Conservation (phyloP, 2,329 filamentous ascomycete species). For the Hymenoscyphus occultus region DNA sequence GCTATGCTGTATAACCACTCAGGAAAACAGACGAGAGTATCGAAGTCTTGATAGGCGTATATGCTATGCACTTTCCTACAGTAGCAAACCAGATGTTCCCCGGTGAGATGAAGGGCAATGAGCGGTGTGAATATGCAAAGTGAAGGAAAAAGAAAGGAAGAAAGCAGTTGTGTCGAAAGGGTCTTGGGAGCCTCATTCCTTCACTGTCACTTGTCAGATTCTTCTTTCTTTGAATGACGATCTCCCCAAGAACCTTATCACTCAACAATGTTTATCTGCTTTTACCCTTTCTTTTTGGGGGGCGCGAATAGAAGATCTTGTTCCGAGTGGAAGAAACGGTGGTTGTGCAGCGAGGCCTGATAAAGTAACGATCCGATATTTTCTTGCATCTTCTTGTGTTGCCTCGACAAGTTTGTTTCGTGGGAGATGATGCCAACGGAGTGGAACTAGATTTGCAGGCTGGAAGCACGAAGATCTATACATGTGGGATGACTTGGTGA, state of each 20-base stretch:
- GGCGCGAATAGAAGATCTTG: neutral
- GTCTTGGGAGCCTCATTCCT: neutral
- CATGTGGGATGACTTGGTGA: slow-evolving; percentile 16
- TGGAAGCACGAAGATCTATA: slow-evolving; percentile 24
- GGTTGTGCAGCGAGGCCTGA: slow-evolving; percentile 9
- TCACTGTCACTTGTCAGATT: slow-evolving; percentile 4
- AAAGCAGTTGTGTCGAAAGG: neutral
- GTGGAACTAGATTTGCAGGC: slow-evolving; percentile 16
- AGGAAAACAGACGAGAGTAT: neutral
- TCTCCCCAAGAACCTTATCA: neutral
- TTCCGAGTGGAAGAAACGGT: neutral
- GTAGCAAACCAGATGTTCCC: neutral
- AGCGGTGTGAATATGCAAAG: slow-evolving; percentile 3
- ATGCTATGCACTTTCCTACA: neutral
- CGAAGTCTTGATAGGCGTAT: neutral
- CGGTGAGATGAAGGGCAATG: neutral
- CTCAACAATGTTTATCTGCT: neutral
- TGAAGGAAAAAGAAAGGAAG: neutral
- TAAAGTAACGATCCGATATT: slow-evolving; percentile 8
- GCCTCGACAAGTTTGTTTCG: slow-evolving; percentile 6
- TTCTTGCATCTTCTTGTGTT: slow-evolving; percentile 2
- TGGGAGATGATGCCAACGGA: slow-evolving; percentile 10
- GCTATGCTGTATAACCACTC: slow-evolving; percentile 1
- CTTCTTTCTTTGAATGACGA: neutral
- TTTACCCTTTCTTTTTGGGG: slow-evolving; percentile 4